These are phyloP conservation scores for Penicillium palitans DNA, from an alignment of 2,329 filamentous ascomycete species.

Conservation along the genomic window DNA sequence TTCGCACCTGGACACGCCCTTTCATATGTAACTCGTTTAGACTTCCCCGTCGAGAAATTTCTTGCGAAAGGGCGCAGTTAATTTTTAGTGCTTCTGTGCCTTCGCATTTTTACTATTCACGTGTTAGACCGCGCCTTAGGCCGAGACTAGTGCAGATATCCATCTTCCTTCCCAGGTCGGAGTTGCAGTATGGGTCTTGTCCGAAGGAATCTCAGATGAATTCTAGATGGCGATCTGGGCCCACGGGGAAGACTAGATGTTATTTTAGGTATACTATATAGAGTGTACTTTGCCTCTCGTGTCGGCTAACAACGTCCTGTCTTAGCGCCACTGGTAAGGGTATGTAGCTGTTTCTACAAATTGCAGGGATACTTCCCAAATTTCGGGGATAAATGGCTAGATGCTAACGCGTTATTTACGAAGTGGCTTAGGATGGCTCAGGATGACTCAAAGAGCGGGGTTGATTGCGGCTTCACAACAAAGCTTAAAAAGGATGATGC, in stretches of 20 bases:
- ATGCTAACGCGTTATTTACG: background rate
- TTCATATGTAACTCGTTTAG: background rate
- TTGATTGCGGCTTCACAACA: background rate
- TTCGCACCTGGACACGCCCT: background rate
- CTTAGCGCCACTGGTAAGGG: no score
- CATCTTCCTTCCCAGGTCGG: background rate
- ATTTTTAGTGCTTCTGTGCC: background rate
- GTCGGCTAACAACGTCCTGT: background rate
- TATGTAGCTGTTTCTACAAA: background rate
- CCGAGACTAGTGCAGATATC: no score
- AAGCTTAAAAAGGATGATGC: background rate
- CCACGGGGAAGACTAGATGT: background rate
- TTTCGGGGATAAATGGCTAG: background rate
- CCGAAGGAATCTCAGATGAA: background rate
- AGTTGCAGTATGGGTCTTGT: background rate
- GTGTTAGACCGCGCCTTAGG: background rate
- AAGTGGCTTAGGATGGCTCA: background rate
- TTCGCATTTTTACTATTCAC: background rate
- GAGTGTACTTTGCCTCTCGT: background rate
- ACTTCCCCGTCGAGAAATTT: background rate
- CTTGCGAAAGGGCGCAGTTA: slow-evolving; percentile 1
- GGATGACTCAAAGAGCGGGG: slow-evolving; percentile 8
- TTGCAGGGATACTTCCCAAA: no score
- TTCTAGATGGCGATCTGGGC: background rate
- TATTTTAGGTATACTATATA: background rate